Base-by-base conservation (phyloP, 805 yeast genomes). In the Priceomyces castillae region DNA sequence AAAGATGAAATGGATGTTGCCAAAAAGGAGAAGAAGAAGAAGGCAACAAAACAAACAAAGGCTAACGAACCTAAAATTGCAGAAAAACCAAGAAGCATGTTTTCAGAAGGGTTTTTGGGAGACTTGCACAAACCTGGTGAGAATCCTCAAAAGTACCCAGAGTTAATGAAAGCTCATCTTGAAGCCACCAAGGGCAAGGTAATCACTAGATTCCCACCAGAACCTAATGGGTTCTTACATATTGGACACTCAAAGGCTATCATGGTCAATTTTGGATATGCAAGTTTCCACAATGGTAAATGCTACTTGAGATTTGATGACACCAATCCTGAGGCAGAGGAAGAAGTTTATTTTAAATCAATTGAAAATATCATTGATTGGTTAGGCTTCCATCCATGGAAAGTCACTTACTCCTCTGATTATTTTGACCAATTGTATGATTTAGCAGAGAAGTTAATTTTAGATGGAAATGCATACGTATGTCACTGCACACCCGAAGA, bases 271-370 rank as follows among this genome's bases (percentile, higher is more conserved):
- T 94, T 94, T 66, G 99, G 99, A n/a, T 94, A 76, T 65, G 99
- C 99, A 33, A 84, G 86, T 61, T 84, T 72, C 68, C 75, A 90
- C 63, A 77, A 80, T 48, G 99, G 99, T 50, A 74, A 79, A 41
- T 94, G 99, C 66, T 89, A 90, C 62, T 76, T 94, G 64, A 80
- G 99, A 64, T 94, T 81, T 57, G 99, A 94, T 66, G 99, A 94
- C 62, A 94, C 99, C 26, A 94, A 94, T 59, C 99, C 99, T 1
- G 99, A 94, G 68, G 97, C 97, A 36, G 99, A 94, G 69, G 97
- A 94, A 54, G 97, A 90, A 54, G 80, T 81, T 43, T 94, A 86
- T 63, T 89, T 94, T 65, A 81, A 80, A 52, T 82, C 95, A 37
- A 94, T 94, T 48, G 72, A 80, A 59, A 82, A 82, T 49, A 87